phyloP scores from a whole-genome alignment of 768 basidiomycete species.

The Lactarius hengduanensis region DNA sequence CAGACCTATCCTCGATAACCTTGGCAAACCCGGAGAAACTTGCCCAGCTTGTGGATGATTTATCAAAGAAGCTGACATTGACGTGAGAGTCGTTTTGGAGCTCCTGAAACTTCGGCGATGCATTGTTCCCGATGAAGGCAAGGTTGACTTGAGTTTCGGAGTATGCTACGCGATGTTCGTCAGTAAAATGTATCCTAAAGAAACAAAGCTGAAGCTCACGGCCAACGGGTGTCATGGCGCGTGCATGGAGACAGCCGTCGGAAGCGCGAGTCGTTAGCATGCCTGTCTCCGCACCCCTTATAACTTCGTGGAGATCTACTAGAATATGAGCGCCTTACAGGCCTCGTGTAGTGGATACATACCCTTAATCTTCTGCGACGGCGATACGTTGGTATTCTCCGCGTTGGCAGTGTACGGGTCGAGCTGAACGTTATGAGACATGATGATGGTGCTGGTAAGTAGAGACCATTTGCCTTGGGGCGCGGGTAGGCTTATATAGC shows the following conservation, averaged over 20 bases:
- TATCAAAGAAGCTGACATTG: conserved; percentile 78
- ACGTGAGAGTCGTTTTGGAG: conserved; percentile 73
- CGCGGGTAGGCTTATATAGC: too few relatives aligned
- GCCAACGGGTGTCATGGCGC: conserved; percentile 75
- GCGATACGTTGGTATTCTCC: conserved; percentile 53
- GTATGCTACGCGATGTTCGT: conserved; percentile 38
- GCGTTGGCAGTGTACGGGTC: conserved; percentile 74
- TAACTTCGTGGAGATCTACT: conserved; percentile 60
- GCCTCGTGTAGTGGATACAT: background rate
- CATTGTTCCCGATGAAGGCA: conserved; percentile 72
- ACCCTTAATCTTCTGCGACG: conserved; percentile 69
- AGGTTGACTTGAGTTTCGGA: conserved; percentile 52
- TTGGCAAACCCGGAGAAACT: conserved; percentile 74
- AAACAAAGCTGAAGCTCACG: conserved; percentile 42
- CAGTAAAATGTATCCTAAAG: background rate
- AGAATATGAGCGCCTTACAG: background rate
- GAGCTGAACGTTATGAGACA: conserved; percentile 40
- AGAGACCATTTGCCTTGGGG: too few relatives aligned
- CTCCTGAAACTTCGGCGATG: conserved; percentile 71
- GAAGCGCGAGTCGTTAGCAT: conserved; percentile 76
- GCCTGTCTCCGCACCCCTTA: conserved; percentile 61
- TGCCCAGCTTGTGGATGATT: conserved; percentile 72
- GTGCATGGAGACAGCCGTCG: conserved; percentile 69
- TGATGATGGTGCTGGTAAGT: conserved; percentile 2
- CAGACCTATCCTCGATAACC: conserved; percentile 57